Evolutionary conservation across 371 early-diverging fungal species (phyloP).

Genomic region (Zopfochytrium polystomum): DNA sequence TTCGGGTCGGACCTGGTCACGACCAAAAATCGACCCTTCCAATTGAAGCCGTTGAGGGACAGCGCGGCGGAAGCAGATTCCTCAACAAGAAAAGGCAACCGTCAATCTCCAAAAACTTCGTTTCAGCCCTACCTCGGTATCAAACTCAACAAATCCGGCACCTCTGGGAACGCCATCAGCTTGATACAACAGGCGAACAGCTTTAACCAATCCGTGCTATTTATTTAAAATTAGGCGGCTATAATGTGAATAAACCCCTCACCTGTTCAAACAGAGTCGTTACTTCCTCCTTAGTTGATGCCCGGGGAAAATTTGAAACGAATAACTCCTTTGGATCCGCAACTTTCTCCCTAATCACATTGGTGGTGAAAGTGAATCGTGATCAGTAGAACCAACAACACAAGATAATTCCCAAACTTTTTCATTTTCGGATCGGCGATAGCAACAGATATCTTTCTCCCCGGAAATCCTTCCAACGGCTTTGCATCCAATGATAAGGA

Average conservation of each 20-base stretch:
- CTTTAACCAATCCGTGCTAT: conserved; percentile 40
- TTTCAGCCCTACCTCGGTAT: conserved; percentile 27
- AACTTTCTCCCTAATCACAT: conserved; percentile 24
- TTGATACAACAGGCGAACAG: conserved; percentile 28
- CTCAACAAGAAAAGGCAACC: conserved; percentile 16
- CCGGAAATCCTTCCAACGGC: conserved; percentile 16
- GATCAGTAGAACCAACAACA: not conserved
- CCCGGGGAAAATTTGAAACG: conserved; percentile 39
- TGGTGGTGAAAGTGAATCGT: not conserved
- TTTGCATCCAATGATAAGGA: conserved; percentile 31
- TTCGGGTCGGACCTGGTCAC: conserved; percentile 50
- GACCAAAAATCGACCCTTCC: conserved; percentile 37
- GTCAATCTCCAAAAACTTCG: not conserved
- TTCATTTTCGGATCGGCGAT: conserved; percentile 41
- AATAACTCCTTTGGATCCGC: conserved; percentile 39
- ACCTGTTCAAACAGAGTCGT: conserved; percentile 32
- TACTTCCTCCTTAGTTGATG: conserved; percentile 36
- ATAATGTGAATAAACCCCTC: not conserved
- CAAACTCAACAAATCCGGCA: conserved; percentile 45
- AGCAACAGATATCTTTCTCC: conserved; percentile 35
- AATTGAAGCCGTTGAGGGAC: conserved; percentile 34
- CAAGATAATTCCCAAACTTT: conserved; percentile 10
- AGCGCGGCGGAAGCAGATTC: conserved; percentile 38
- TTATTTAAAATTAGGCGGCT: not conserved
- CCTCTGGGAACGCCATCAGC: conserved; percentile 31